phyloP scores from a whole-genome alignment of 208 protist species.

The Crithidia expoeki region DNA sequence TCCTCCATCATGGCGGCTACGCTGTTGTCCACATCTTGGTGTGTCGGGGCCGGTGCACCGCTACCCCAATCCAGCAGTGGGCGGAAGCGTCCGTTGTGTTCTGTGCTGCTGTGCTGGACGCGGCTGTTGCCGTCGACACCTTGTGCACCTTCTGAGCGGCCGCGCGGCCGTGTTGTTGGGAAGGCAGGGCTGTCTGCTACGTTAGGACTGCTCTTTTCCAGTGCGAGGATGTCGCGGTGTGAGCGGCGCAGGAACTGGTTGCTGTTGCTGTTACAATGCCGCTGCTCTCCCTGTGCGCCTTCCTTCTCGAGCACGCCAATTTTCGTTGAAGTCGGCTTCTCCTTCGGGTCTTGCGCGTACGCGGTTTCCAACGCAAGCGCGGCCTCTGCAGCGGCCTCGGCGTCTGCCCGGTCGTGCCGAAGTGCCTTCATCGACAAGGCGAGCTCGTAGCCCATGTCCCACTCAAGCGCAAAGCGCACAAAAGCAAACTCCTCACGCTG shows the following conservation, averaged over 20 bases:
- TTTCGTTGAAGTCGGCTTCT: neutral
- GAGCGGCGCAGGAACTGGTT: neutral
- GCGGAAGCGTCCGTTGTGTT: neutral
- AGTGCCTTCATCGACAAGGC: constrained; percentile 62
- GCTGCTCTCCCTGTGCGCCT: too few relatives aligned
- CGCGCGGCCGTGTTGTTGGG: neutral
- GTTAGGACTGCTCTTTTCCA: neutral
- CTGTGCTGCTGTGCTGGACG: neutral
- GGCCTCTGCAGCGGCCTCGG: constrained; percentile 8
- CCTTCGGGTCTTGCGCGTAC: neutral
- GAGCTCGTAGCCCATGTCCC: constrained; percentile 85
- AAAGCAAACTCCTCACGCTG: constrained; percentile 54
- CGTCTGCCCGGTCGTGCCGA: constrained; percentile 34
- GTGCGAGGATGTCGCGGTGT: neutral
- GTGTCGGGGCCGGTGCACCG: constrained; percentile 20
- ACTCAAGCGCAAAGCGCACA: constrained; percentile 74
- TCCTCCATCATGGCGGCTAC: constrained; percentile 54
- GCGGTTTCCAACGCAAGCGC: neutral
- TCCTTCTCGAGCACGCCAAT: too few relatives aligned
- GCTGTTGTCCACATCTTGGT: constrained; percentile 42
- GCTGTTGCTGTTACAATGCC: constrained; percentile 7
- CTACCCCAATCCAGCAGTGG: constrained; percentile 24
- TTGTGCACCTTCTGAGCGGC: constrained; percentile 8
- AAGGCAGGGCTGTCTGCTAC: neutral
- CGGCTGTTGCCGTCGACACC: neutral